Evolutionary conservation across 2,329 filamentous ascomycete species (phyloP).

Genomic region (Calonectria hongkongensis): DNA sequence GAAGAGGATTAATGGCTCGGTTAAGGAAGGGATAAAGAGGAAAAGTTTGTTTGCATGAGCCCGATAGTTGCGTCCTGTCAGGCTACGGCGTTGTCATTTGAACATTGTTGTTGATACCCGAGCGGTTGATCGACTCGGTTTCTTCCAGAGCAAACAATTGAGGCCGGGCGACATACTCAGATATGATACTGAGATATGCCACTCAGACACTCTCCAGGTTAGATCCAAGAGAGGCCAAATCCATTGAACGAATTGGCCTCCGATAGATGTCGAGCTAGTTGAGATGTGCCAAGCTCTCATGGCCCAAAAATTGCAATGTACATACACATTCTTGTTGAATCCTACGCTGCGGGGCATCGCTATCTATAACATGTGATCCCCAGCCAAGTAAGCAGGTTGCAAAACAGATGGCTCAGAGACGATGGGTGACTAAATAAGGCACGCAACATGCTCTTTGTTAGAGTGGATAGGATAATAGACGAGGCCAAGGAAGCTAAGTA

Average conservation of each 20-base stretch:
- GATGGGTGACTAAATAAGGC: too few relatives aligned
- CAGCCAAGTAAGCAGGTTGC: background rate
- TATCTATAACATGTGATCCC: background rate
- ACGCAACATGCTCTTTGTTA: too few relatives aligned
- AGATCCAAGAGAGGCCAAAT: background rate
- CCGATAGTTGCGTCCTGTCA: slow-evolving; percentile 15
- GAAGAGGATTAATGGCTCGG: slow-evolving; percentile 58
- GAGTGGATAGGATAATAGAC: too few relatives aligned
- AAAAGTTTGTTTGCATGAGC: slow-evolving; percentile 32
- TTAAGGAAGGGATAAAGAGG: background rate
- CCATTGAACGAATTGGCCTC: background rate
- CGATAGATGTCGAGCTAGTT: background rate
- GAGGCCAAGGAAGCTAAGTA: too few relatives aligned
- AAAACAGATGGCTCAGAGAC: too few relatives aligned
- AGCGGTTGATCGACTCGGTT: slow-evolving; percentile 35
- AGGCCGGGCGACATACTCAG: slow-evolving; percentile 12
- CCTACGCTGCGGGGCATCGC: background rate
- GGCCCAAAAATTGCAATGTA: background rate
- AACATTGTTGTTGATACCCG: slow-evolving; percentile 48
- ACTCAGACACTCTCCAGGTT: background rate
- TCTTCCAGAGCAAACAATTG: slow-evolving; percentile 23
- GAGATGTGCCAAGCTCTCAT: background rate
- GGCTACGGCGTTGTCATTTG: slow-evolving; percentile 33
- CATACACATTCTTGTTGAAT: background rate
- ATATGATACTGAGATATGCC: background rate